phyloP scores from a whole-genome alignment of 2,329 filamentous ascomycete species.

The Nannizziopsis arthrosporioides region DNA sequence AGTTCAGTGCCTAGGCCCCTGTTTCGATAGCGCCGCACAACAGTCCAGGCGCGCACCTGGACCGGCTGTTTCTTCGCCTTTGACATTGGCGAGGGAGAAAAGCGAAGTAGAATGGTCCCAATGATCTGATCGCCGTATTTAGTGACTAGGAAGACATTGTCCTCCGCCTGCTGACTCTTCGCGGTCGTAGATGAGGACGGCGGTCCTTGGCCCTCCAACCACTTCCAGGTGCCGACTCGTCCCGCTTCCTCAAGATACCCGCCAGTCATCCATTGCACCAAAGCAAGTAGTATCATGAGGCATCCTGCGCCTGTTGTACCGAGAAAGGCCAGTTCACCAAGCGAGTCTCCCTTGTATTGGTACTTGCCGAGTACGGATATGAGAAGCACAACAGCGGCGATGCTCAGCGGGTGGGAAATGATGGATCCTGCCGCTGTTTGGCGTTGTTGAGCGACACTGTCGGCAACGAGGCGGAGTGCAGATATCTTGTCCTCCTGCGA shows the following conservation, averaged over 20 bases:
- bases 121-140: slow-evolving; percentile 60
- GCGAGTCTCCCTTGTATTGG: slow-evolving; percentile 21
- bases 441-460: slow-evolving; percentile 72
- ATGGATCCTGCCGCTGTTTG: slow-evolving; percentile 54
- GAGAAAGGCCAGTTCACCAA: slow-evolving; percentile 6
- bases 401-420: slow-evolving; percentile 48
- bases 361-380: slow-evolving; percentile 31
- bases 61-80: slow-evolving; percentile 20
- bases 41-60: slow-evolving; percentile 73
- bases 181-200: slow-evolving; percentile 20
- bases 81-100: slow-evolving; percentile 11
- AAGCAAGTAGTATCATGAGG: slow-evolving; percentile 46
- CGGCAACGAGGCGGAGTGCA: slow-evolving; percentile 64
- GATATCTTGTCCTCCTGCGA: slow-evolving; percentile 50
- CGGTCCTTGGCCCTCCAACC: slow-evolving; percentile 39
- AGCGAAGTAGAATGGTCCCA: slow-evolving; percentile 52
- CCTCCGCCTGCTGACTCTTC: slow-evolving; percentile 34
- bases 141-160: slow-evolving; percentile 50
- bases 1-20: slow-evolving; percentile 62
- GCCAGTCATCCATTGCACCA: slow-evolving; percentile 50
- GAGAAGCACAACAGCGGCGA: slow-evolving; percentile 28
- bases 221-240: slow-evolving; percentile 46
- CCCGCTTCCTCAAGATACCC: slow-evolving; percentile 56
- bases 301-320: slow-evolving; percentile 22
- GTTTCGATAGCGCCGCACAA: slow-evolving; percentile 54